A percentile compares a stretch with the other conserved stretches of the same genome.
Conservation (phyloP, 2,329 filamentous ascomycete genomes). For the Cercospora sp. region DNA sequence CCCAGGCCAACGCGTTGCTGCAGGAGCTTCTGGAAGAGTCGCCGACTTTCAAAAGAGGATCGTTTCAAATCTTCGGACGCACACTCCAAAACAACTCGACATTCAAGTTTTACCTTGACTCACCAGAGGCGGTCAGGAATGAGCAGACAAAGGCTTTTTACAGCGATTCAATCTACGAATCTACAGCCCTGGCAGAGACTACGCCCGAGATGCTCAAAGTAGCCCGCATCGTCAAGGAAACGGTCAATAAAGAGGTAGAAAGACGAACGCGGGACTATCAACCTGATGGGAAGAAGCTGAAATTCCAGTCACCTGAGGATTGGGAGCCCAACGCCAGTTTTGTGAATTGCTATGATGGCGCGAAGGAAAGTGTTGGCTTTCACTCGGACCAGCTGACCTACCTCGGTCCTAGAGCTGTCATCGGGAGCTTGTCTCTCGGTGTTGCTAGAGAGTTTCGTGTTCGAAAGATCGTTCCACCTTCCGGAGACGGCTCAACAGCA, state of each 20-base stretch:
- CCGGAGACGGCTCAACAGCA: constrained; percentile 41
- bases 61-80: constrained; percentile 85
- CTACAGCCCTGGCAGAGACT: constrained; percentile 66
- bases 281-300: constrained; percentile 69
- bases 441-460: constrained; percentile 93
- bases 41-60: constrained; percentile 66
- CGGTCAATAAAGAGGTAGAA: constrained; percentile 76
- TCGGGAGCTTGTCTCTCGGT: constrained; percentile 85
- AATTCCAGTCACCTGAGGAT: constrained; percentile 67
- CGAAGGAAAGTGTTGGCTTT: constrained; percentile 80
- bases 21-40: constrained; percentile 74
- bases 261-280: constrained; percentile 68
- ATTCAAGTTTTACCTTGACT: constrained; percentile 78
- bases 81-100: constrained; percentile 85
- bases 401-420: constrained; percentile 81
- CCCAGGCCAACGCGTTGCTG: constrained; percentile 72
- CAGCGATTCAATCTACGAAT: constrained; percentile 71
- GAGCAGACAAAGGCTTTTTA: constrained; percentile 83
- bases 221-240: constrained; percentile 66
- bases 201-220: constrained; percentile 73
- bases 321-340: constrained; percentile 91
- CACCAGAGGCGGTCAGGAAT: constrained; percentile 63
- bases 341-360: constrained; percentile 89
- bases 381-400: constrained; percentile 94
- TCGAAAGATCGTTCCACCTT: constrained; percentile 64